Percentiles rank a stretch among this genome's conserved stretches.
phyloP scores from a whole-genome alignment of 2,329 filamentous ascomycete genomes.

The Nothophaeocryptopus gaeumannii region DNA sequence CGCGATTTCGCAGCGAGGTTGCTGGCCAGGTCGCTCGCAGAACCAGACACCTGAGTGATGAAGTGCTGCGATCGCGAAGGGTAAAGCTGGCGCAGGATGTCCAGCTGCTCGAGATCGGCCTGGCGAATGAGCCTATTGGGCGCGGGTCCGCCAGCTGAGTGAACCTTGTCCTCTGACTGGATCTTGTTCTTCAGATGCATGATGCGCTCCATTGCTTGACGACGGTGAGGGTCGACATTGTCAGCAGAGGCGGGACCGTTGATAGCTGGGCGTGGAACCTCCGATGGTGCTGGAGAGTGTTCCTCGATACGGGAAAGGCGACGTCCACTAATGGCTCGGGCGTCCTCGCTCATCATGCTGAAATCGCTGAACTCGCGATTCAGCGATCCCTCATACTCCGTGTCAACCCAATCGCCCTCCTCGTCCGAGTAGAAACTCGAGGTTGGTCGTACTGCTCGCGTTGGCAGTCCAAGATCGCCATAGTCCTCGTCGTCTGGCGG shows the following conservation, averaged over 20 bases:
- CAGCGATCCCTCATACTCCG: conserved; percentile 2
- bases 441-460: conserved; percentile 5
- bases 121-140: conserved; percentile 7
- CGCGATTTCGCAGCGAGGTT: conserved; percentile 1
- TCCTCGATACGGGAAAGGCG: too few relatives aligned
- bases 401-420: conserved; percentile 11
- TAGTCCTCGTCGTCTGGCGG: neutral
- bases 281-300: too few relatives aligned
- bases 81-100: conserved; percentile 7
- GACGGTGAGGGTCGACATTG: too few relatives aligned
- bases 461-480: conserved; percentile 6
- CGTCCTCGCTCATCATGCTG: too few relatives aligned
- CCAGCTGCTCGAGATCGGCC: conserved; percentile 15
- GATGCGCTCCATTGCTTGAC: neutral
- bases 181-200: conserved; percentile 11
- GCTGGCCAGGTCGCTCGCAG: conserved; percentile 1
- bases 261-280: too few relatives aligned
- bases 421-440: conserved; percentile 20
- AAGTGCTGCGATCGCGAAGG: conserved; percentile 8
- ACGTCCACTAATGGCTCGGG: too few relatives aligned
- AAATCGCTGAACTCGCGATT: too few relatives aligned
- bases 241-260: too few relatives aligned
- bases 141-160: neutral
- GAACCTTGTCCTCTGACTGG: too few relatives aligned
- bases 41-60: conserved; percentile 8